These are phyloP conservation scores for Dorcoceras hygrometricum DNA, from an alignment of 257 asterid genomes.

Conservation along the genomic window DNA sequence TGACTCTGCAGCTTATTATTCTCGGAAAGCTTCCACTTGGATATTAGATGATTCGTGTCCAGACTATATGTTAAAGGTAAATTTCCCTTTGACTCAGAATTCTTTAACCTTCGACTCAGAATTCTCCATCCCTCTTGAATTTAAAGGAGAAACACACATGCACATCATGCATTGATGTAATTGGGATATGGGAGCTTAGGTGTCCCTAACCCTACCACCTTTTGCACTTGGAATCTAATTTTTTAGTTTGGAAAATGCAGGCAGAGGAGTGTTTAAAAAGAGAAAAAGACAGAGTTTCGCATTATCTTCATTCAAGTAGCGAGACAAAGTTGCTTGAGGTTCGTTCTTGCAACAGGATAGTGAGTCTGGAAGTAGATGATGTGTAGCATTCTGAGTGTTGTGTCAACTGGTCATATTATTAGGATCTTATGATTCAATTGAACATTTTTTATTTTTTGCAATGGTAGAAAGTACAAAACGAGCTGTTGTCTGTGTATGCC, in stretches of 20 bases:
- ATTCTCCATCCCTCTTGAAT: background rate
- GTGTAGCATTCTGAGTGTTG: conserved; percentile 18
- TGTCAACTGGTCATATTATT: background rate
- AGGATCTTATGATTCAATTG: background rate
- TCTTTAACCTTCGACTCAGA: background rate
- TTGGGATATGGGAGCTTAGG: conserved; percentile 1
- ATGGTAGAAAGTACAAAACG: conserved; percentile 78
- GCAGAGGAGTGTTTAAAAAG: conserved; percentile 88
- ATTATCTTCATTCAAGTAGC: conserved; percentile 95
- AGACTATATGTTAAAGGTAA: conserved; percentile 88
- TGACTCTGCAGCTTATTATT: conserved; percentile 91
- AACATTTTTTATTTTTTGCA: background rate
- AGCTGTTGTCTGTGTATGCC: conserved; percentile 87
- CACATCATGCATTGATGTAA: background rate
- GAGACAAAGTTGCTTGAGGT: conserved; percentile 98
- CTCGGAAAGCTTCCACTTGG: conserved; percentile 98
- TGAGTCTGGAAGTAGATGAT: conserved; percentile 2
- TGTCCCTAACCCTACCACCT: background rate
- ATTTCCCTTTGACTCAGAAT: background rate
- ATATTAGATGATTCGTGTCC: conserved; percentile 98
- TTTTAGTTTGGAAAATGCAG: conserved; percentile 36
- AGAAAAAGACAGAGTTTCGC: conserved; percentile 86
- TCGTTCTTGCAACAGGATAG: conserved; percentile 31
- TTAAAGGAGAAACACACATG: background rate
- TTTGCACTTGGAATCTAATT: conserved; percentile 14